These are phyloP conservation scores for Phaeosphaeriaceae sp. DNA, from an alignment of 2,329 filamentous ascomycete species.

Conservation along the genomic window DNA sequence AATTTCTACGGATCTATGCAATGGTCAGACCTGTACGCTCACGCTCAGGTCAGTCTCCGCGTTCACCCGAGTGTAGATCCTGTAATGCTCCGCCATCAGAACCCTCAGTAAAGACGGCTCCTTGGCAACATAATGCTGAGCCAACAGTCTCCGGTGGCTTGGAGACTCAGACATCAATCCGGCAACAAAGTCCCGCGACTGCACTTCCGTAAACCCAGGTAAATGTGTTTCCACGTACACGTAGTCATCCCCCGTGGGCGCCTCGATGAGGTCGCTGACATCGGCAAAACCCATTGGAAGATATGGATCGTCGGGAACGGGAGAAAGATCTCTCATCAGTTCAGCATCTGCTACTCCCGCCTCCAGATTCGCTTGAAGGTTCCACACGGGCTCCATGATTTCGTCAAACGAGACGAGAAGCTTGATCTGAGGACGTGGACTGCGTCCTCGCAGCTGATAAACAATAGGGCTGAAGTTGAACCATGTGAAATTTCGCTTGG, in stretches of 20 bases:
- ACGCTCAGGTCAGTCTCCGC: not conserved
- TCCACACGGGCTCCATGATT: constrained; percentile 14
- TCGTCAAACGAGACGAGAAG: constrained; percentile 16
- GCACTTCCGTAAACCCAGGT: not conserved
- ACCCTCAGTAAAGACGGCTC: constrained; percentile 30
- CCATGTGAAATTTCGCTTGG: constrained; percentile 8
- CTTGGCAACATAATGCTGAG: constrained; percentile 25
- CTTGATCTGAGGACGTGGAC: not conserved
- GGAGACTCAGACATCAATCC: constrained; percentile 19
- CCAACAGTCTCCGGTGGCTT: constrained; percentile 20
- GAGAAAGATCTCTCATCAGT: not conserved
- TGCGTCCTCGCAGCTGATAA: constrained; percentile 10
- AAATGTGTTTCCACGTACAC: constrained; percentile 17
- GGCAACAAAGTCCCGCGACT: not conserved
- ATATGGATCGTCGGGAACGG: constrained; percentile 8
- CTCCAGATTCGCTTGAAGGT: not conserved
- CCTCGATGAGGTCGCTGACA: constrained; percentile 12
- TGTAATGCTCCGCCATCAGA: constrained; percentile 25
- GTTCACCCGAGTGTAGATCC: constrained; percentile 8
- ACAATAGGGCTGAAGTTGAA: constrained; percentile 21
- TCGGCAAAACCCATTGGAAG: constrained; percentile 18
- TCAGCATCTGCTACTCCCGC: not conserved
- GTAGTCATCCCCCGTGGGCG: constrained; percentile 15
- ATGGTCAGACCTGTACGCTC: not conserved
- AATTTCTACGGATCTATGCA: not conserved